These are phyloP conservation scores for Neophaeococcomyces mojaviensis DNA, from an alignment of 2,329 filamentous ascomycete species.

Conservation along the genomic window DNA sequence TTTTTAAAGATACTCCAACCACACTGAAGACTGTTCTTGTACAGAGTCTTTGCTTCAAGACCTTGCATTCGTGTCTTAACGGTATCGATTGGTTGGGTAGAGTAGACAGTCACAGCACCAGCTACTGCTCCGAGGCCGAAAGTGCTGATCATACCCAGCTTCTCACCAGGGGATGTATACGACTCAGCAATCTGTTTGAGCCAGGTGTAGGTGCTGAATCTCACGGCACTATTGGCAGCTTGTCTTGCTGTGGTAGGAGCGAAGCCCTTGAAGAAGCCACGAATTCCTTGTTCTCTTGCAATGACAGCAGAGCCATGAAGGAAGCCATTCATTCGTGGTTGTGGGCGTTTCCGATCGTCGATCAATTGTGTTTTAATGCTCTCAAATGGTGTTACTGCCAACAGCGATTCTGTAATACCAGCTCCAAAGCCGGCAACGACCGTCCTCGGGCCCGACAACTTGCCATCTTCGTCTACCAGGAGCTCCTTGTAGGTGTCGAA, in stretches of 20 bases:
- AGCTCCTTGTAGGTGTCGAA: conserved; percentile 90
- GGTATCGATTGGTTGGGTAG: conserved; percentile 71
- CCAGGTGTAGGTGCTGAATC: conserved; percentile 85
- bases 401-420: conserved; percentile 82
- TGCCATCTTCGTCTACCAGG: conserved; percentile 74
- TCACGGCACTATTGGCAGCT: conserved; percentile 84
- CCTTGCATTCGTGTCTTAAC: conserved; percentile 99
- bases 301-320: conserved; percentile 84
- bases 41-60: conserved; percentile 69
- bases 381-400: conserved; percentile 94
- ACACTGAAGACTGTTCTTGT: conserved; percentile 83
- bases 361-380: conserved; percentile 98
- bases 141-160: conserved; percentile 77
- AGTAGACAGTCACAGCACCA: conserved; percentile 76
- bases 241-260: conserved; percentile 90
- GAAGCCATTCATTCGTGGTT: conserved; percentile 85
- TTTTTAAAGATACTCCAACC: conserved; percentile 76
- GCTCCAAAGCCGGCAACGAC: conserved; percentile 92
- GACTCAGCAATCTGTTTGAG: conserved; percentile 85
- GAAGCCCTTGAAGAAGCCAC: conserved; percentile 95
- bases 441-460: conserved; percentile 81
- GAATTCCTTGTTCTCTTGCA: conserved; percentile 73
- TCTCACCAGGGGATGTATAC: conserved; percentile 90
- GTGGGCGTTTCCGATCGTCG: conserved; percentile 81
- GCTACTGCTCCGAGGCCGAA: conserved; percentile 87